Conservation (phyloP, 1,284 basidiomycete species). For the Naganishia sp. region DNA sequence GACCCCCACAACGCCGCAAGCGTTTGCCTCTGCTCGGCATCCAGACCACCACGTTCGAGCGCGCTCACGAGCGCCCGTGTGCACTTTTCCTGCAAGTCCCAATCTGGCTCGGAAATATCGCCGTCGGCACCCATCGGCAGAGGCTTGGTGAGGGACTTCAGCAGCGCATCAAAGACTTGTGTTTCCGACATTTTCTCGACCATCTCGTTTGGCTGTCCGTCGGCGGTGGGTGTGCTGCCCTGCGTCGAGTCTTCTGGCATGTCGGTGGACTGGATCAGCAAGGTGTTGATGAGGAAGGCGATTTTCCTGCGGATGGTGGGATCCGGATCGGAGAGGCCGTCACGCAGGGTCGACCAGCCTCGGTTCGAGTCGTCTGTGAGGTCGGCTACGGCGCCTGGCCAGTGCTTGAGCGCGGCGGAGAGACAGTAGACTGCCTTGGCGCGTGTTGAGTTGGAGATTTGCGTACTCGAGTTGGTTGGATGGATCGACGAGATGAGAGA, state of each 20-base stretch:
- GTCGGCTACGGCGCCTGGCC: conserved; percentile 39
- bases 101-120: conserved; percentile 64
- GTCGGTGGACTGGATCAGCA: conserved; percentile 64
- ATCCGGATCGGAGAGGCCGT: conserved; percentile 65
- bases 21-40: conserved; percentile 44
- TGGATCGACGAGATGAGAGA: conserved; percentile 63
- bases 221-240: conserved; percentile 31
- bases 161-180: conserved; percentile 35
- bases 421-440: conserved; percentile 86
- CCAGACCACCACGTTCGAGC: conserved; percentile 45
- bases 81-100: conserved; percentile 79
- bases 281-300: conserved; percentile 76
- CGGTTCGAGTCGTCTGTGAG: conserved; percentile 33
- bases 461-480: conserved; percentile 48
- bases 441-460: conserved; percentile 57
- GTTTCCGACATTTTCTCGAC: conserved; percentile 41
- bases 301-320: conserved; percentile 77
- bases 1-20: conserved; percentile 42
- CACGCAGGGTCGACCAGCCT: conserved; percentile 41
- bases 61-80: conserved; percentile 60
- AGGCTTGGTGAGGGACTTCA: conserved; percentile 35
- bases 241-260: conserved; percentile 52
- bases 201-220: conserved; percentile 38
- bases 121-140: conserved; percentile 68
- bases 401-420: conserved; percentile 80